Conservation (phyloP, 2,329 filamentous ascomycete species). For the Rhinocladiella similis region DNA sequence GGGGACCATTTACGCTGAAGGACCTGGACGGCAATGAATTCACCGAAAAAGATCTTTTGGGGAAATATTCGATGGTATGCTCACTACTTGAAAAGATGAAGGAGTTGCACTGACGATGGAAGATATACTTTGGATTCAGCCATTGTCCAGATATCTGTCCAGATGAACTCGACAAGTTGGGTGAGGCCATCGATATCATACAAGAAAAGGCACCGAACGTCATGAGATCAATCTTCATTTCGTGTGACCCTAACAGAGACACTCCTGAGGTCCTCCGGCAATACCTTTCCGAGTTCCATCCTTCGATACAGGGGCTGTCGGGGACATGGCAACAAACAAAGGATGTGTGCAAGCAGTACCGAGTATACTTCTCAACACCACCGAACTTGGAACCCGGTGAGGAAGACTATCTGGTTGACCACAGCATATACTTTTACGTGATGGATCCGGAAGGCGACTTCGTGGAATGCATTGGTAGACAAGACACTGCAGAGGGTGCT, state of each 20-base stretch:
- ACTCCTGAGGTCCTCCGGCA: conserved; percentile 78
- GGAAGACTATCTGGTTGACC: conserved; percentile 89
- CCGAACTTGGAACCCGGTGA: conserved; percentile 84
- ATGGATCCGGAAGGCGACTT: conserved; percentile 99
- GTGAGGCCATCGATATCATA: conserved; percentile 80
- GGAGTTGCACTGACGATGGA: not conserved
- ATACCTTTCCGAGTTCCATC: conserved; percentile 91
- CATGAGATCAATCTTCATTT: conserved; percentile 84
- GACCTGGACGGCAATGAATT: conserved; percentile 80
- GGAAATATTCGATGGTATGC: conserved; percentile 66
- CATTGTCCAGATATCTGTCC: conserved; percentile 99
- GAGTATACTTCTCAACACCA: conserved; percentile 96
- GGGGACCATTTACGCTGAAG: conserved; percentile 77
- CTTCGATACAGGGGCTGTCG: conserved; percentile 80
- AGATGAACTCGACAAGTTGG: conserved; percentile 99
- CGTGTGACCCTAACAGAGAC: conserved; percentile 91
- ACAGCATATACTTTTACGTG: conserved; percentile 99
- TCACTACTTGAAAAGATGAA: not conserved
- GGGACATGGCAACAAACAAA: conserved; percentile 94
- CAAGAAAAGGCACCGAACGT: conserved; percentile 41
- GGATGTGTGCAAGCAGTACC: conserved; percentile 89
- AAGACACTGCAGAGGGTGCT: conserved; percentile 86
- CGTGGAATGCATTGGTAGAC: conserved; percentile 91
- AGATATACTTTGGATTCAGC: conserved; percentile 98
- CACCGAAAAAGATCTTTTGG: conserved; percentile 77